Evolutionary conservation across 257 asterid species (phyloP).

Genomic region (Przewalskia tangutica): DNA sequence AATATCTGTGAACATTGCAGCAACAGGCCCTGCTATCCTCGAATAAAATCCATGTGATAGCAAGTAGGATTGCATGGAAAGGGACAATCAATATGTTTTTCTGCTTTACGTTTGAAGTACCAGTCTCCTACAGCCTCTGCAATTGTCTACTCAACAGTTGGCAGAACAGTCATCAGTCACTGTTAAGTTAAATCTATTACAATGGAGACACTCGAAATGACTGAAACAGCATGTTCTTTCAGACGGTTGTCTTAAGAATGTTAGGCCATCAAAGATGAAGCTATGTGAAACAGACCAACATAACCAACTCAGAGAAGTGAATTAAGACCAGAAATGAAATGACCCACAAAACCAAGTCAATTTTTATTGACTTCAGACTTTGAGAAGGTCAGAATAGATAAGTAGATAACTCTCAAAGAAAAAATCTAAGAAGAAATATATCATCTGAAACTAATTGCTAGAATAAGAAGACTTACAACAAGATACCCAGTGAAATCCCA

Average conservation of each 20-base stretch:
- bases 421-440: no score
- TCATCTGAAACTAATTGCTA: no score
- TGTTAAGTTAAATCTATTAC: neutral
- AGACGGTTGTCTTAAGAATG: neutral
- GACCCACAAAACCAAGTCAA: no score
- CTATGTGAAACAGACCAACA: no score
- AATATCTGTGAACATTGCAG: neutral
- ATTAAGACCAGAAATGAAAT: no score
- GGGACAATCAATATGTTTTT: conserved; percentile 56
- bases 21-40: conserved; percentile 7
- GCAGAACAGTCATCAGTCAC: neutral
- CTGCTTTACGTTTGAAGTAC: conserved; percentile 62
- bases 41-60: conserved; percentile 46
- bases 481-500: no score
- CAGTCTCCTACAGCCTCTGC: conserved; percentile 91
- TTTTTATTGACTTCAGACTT: no score
- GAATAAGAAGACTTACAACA: no score
- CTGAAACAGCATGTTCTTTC: neutral
- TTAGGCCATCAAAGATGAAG: neutral
- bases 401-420: no score
- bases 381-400: no score
- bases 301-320: no score
- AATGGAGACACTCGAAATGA: neutral
- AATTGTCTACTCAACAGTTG: conserved; percentile 49
- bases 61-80: conserved; percentile 95